Evolutionary conservation across 495 filamentous ascomycete species (phyloP), one percentile per base, ranked within the genome.

Genomic region (Podospora didyma): DNA sequence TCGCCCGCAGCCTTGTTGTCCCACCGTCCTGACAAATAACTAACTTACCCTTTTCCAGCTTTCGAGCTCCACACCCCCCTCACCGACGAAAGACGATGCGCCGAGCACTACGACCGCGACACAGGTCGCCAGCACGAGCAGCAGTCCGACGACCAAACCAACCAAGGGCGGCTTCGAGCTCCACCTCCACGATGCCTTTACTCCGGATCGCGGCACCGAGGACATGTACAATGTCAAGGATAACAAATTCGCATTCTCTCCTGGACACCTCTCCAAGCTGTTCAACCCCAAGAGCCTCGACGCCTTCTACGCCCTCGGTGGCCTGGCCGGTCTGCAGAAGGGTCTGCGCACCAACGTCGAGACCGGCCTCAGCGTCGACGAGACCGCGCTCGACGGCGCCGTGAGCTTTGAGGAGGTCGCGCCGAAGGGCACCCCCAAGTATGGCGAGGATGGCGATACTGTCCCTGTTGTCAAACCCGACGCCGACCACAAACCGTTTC

Each of bases 281-380:
- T 72, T 87, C 31, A 86, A 88, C 55, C 88, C 88, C 3, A 91
- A 91, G 68, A 88, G 80, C 35, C 69, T 89, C 16, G 75, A 85
- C 34, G 87, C 86, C 19, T 90, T 84, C 58, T 82, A 82, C 53
- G 82, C 83, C 31, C 73, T 90, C 9, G 87, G 88, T 51, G 88
- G 88, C 37, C 62, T 89, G n/a, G 61, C 65, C 22, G 88, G 88
- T 1, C 67, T 91, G 46, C 85, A 87, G 62, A 80, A 75, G 46
- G 88, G 86, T 31, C 69, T 91, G 17, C 78, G 83, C 28, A 89
- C 86, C 16, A 80, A 89, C 64, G 68, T 86, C 12, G 68, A 74
- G 17, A 75, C 80, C 1, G 88, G 88, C 10, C 70, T 91, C 31
- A 87, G 85, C 47, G 69, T 79, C 1, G 87, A 90, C 64, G 88